These are phyloP conservation scores for Litsea cubeba DNA, from an alignment of 164 flowering plant species.

Conservation along the genomic window DNA sequence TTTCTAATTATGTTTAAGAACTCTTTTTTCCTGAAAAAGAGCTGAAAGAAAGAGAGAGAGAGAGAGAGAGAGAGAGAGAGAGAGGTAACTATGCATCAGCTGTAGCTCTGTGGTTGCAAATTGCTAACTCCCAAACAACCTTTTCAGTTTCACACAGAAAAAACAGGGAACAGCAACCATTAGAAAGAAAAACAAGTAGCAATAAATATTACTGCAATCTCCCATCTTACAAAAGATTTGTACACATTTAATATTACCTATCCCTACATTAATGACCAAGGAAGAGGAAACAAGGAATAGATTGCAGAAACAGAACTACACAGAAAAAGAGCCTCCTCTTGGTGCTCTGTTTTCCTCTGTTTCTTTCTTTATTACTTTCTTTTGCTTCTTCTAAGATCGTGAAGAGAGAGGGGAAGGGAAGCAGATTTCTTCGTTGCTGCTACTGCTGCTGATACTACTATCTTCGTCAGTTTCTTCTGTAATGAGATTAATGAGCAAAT, in stretches of 20 bases:
- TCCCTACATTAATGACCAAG: neutral
- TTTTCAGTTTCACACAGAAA: too few relatives aligned
- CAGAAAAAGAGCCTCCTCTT: neutral
- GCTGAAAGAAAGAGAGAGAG: fast-evolving
- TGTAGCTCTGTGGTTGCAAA: too few relatives aligned
- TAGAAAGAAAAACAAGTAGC: too few relatives aligned
- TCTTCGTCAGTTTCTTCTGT: conserved; percentile 5
- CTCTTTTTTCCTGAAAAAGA: too few relatives aligned
- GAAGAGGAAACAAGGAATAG: neutral
- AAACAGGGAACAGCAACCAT: too few relatives aligned
- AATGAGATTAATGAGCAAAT: conserved; percentile 16
- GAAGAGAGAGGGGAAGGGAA: conserved; percentile 1
- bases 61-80: too few relatives aligned
- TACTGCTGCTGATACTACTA: neutral
- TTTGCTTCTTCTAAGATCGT: neutral
- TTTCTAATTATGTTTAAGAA: too few relatives aligned
- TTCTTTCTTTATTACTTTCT: neutral
- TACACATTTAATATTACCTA: neutral
- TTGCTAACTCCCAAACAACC: too few relatives aligned
- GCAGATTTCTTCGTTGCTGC: neutral
- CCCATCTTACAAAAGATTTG: too few relatives aligned
- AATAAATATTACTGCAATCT: too few relatives aligned
- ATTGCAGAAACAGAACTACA: neutral
- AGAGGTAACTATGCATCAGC: too few relatives aligned
- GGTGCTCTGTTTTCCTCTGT: neutral